Conservation (phyloP, 2,329 filamentous ascomycete species). For the Colletotrichum truncatum region DNA sequence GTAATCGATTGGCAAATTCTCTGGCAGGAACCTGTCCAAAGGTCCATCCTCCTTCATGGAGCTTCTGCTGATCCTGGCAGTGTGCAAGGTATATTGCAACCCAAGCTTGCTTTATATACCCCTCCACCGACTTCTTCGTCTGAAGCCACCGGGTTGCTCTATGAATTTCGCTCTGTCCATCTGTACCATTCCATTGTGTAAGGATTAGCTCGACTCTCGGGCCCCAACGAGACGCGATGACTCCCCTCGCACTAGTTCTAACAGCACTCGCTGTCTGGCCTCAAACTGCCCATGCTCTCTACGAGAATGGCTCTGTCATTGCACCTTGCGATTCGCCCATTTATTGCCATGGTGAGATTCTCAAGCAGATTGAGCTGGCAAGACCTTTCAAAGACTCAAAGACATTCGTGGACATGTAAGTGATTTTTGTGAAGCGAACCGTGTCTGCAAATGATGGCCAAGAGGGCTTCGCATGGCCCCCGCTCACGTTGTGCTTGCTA, state of each 20-base stretch:
- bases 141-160: neutral
- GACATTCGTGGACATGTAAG: constrained; percentile 76
- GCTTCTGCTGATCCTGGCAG: neutral
- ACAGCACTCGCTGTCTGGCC: constrained; percentile 20
- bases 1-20: constrained; percentile 1
- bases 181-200: neutral
- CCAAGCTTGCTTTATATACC: constrained; percentile 9
- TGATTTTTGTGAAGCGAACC: too few relatives aligned
- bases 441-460: too few relatives aligned
- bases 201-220: neutral
- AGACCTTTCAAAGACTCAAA: constrained; percentile 73
- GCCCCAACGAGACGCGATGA: constrained; percentile 1
- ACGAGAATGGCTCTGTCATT: constrained; percentile 66
- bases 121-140: neutral
- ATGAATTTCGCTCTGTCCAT: neutral
- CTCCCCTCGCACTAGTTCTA: neutral
- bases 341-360: constrained; percentile 73
- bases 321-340: constrained; percentile 74
- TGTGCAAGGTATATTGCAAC: neutral
- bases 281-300: constrained; percentile 54
- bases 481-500: constrained; percentile 6
- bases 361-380: constrained; percentile 70
- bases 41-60: neutral
- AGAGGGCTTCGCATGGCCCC: neutral
- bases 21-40: constrained; percentile 12